Evolutionary conservation across 2,329 filamentous ascomycete species (phyloP).

Genomic region (Botrytis hyacinthi): DNA sequence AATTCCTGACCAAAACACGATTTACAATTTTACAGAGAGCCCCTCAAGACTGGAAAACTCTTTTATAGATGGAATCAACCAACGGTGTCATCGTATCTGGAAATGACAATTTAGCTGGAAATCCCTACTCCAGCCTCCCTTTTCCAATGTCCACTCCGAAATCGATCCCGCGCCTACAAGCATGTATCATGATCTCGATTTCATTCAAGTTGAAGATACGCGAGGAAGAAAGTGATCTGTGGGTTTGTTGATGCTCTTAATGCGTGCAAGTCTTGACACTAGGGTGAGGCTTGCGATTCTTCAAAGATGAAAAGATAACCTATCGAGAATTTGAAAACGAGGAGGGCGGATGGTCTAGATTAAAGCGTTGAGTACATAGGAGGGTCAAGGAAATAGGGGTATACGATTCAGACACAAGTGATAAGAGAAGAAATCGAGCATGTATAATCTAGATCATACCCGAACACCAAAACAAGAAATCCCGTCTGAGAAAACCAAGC

Average conservation of each 20-base stretch:
- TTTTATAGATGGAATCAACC: not conserved
- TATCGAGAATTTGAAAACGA: no score
- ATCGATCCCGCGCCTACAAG: not conserved
- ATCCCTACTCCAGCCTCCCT: not conserved
- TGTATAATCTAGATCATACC: not conserved
- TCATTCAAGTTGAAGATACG: not conserved
- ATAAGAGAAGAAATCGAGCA: not conserved
- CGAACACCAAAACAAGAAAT: rapidly evolving
- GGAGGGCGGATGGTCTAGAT: not conserved
- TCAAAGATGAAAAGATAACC: not conserved
- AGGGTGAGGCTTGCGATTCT: not conserved
- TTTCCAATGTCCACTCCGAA: not conserved
- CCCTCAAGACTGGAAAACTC: not conserved
- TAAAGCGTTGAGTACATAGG: not conserved
- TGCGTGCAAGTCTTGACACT: not conserved
- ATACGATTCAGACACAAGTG: not conserved
- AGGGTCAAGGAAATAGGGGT: not conserved
- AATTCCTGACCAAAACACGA: not conserved
- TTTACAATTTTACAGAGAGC: not conserved
- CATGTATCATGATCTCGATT: not conserved
- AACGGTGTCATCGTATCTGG: not conserved
- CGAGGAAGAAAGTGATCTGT: not conserved
- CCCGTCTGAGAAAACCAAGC: rapidly evolving
- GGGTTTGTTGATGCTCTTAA: not conserved
- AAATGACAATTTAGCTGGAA: not conserved